A percentile compares a stretch with the other conserved stretches of the same genome.
phyloP scores from a whole-genome alignment of 1,284 basidiomycete genomes.

The Ganoderma multipileum region DNA sequence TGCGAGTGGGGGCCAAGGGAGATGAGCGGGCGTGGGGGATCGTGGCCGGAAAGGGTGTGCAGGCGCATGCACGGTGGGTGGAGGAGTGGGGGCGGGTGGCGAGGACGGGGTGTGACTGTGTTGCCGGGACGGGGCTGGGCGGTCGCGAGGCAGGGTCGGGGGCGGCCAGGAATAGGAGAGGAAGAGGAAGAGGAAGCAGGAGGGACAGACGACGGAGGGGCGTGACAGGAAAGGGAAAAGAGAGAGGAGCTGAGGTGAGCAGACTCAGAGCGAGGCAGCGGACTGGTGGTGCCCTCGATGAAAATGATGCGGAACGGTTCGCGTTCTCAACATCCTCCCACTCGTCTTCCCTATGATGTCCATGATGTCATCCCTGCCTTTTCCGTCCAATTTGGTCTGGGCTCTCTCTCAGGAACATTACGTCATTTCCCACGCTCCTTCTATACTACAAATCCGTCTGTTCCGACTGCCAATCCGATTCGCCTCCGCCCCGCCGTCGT shows the following conservation, averaged over 20 bases:
- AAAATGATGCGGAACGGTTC: constrained; percentile 32
- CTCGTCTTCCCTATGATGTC: constrained; percentile 14
- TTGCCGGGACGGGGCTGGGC: constrained; percentile 1
- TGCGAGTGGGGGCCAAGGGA: constrained; percentile 42
- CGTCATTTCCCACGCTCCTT: constrained; percentile 35
- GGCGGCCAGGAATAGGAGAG: constrained; percentile 9
- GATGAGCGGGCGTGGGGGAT: constrained; percentile 14
- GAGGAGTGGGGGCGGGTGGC: neutral
- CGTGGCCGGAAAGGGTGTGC: constrained; percentile 19
- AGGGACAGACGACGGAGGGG: constrained; percentile 18
- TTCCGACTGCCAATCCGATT: neutral
- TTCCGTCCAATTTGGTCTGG: constrained; percentile 22
- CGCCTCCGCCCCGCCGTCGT: constrained; percentile 2
- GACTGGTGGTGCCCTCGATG: constrained; percentile 21
- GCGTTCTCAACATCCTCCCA: constrained; percentile 28
- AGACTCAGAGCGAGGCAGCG: constrained; percentile 7
- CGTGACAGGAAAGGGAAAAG: constrained; percentile 10
- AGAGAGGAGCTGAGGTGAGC: constrained; percentile 10
- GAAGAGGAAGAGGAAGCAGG: constrained; percentile 19
- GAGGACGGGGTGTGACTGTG: constrained; percentile 11
- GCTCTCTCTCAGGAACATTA: constrained; percentile 30
- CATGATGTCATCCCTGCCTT: constrained; percentile 34
- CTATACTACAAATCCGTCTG: constrained; percentile 21
- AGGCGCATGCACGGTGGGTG: constrained; percentile 18
- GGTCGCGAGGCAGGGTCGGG: constrained; percentile 1